Evolutionary conservation across 805 yeast genomes (phyloP), one percentile per base, ranked within the genome.

Genomic region (Starmerella powellii): DNA sequence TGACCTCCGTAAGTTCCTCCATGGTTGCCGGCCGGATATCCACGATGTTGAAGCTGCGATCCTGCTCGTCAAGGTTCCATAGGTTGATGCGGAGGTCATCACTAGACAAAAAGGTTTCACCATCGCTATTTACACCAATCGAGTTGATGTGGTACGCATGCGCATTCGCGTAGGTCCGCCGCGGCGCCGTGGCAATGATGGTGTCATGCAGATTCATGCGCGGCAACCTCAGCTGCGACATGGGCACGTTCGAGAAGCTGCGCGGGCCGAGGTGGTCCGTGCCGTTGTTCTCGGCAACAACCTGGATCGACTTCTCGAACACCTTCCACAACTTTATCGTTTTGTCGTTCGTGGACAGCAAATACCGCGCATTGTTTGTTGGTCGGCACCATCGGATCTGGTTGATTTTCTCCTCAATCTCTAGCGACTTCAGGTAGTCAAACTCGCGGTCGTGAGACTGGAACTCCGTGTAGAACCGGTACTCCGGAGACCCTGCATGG

Each of bases 361-460:
- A 67, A 57, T 83, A 85, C 58, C 87, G 88, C n/a, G 95, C 83
- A 57, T 80, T 78, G 63, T 86, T 88, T 38, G 80, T 78, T 48
- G 93, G 76, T 54, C 74, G 77, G 57, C 94, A 74, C 99, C 99
- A 91, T 64, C 86, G 85, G 61, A 93, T 88, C 65, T 91, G 88
- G 67, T 91, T 91, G 63, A 91, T 93, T 63, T 88, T 88, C 66
- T 91, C 99, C 64, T 91, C 98, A 58, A 91, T 93, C 64, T 93
- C 98, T 51, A 91, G 69, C 19, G 94, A 81, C 65, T 93, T 91
- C 51, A 91, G 71, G 65, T 91, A 91, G 64, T 91, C 99, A 58
- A 91, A 91, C 63, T 91, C 98, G 8, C 97, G 96, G 63, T 91
- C 99, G 64, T 91, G 99, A 59, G 86, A 75, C 68, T 91, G 99